Evolutionary conservation across 768 basidiomycete species (phyloP).

Genomic region (Suillus subalutaceus): DNA sequence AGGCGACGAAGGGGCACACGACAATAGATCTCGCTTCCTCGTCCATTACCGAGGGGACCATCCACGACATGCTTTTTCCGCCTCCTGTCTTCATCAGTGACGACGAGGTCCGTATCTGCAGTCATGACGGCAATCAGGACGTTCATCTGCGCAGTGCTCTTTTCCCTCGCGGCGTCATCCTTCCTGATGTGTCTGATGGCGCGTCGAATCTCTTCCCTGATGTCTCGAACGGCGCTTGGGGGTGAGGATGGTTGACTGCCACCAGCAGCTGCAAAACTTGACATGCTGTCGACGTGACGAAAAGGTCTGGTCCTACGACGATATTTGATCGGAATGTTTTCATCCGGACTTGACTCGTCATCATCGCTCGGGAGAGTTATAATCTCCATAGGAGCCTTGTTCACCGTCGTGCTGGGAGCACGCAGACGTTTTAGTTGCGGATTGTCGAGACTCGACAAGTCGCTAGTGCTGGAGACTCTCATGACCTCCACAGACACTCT

Average conservation of each 20-base stretch:
- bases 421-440: too few species aligned
- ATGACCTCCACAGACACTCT: too few species aligned
- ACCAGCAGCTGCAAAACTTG: fast-evolving
- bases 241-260: not conserved
- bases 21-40: not conserved
- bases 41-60: not conserved
- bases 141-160: not conserved
- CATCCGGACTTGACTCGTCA: too few species aligned
- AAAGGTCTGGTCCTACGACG: too few species aligned
- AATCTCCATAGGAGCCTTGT: too few species aligned
- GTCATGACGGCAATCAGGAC: not conserved
- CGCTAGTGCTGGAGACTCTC: too few species aligned
- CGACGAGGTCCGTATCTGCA: not conserved
- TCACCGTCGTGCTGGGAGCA: fast-evolving
- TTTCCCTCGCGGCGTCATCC: not conserved
- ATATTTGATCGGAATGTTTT: too few species aligned
- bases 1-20: not conserved
- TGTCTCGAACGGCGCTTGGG: fast-evolving
- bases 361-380: too few species aligned
- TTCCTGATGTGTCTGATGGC: not conserved
- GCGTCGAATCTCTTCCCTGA: not conserved
- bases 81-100: not conserved
- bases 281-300: too few species aligned
- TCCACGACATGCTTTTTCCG: constrained; percentile 1
- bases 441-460: too few species aligned